Conservation (phyloP, 306 rosid species). For the Pyrus pyrifolia region DNA sequence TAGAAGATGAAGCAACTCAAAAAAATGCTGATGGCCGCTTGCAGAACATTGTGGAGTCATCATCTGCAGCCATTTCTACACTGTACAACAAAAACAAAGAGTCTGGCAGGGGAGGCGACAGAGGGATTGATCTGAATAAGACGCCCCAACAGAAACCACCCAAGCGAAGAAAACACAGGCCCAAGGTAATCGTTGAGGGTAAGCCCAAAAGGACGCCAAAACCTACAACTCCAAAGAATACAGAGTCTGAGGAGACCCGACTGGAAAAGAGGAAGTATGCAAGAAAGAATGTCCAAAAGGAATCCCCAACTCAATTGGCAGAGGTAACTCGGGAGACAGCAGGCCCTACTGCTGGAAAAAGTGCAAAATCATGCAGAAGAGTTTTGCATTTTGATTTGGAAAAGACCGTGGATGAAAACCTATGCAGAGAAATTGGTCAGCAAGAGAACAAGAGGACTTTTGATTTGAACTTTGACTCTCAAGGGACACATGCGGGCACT, state of each 20-base stretch:
- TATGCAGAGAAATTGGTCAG: constrained; percentile 24
- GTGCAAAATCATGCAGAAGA: constrained; percentile 52
- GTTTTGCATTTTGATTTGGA: constrained; percentile 56
- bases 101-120: constrained; percentile 26
- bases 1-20: constrained; percentile 36
- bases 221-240: constrained; percentile 30
- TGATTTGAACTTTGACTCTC: constrained; percentile 20
- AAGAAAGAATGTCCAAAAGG: constrained; percentile 33
- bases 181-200: constrained; percentile 72
- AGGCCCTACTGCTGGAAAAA: constrained; percentile 19
- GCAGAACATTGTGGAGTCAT: constrained; percentile 55
- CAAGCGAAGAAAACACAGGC: constrained; percentile 77
- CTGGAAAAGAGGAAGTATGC: constrained; percentile 59
- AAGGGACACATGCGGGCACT: constrained; percentile 16
- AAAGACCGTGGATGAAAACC: constrained; percentile 29
- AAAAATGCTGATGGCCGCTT: constrained; percentile 39
- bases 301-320: constrained; percentile 33
- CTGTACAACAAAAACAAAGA: constrained; percentile 23
- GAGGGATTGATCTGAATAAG: constrained; percentile 56
- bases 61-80: constrained; percentile 45
- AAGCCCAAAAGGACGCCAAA: constrained; percentile 52
- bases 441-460: constrained; percentile 20
- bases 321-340: constrained; percentile 22
- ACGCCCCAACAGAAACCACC: constrained; percentile 69
- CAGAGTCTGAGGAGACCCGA: constrained; percentile 29